Evolutionary conservation across 345 rosid species (phyloP).

Genomic region (Rhodamnia rubescens): DNA sequence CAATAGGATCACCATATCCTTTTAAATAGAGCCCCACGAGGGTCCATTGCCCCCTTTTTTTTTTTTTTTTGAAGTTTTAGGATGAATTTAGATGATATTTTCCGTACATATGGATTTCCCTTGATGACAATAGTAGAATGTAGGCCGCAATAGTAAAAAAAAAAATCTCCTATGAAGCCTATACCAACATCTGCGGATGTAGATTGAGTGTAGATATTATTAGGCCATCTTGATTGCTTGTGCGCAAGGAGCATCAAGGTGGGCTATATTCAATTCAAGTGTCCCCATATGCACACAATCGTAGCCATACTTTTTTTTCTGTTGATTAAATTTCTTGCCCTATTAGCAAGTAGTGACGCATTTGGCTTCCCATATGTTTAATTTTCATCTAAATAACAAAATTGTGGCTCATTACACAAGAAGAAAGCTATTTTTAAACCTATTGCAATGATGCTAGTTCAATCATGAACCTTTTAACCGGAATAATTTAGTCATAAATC

Average conservation of each 20-base stretch:
- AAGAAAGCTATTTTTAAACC: neutral
- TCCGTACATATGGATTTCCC: neutral
- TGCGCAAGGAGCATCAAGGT: neutral
- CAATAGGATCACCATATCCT: neutral
- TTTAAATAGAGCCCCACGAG: neutral
- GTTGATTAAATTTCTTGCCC: neutral
- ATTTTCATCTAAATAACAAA: neutral
- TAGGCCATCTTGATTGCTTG: neutral
- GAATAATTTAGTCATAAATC: too few relatives aligned
- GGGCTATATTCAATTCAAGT: neutral
- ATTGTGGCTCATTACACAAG: neutral
- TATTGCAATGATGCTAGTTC: too few relatives aligned
- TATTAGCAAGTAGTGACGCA: neutral
- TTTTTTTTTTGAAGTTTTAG: neutral
- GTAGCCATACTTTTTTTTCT: neutral
- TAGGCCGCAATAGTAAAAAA: neutral
- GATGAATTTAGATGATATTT: neutral
- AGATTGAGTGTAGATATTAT: neutral
- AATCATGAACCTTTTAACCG: too few relatives aligned
- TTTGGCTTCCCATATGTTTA: neutral
- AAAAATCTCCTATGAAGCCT: neutral
- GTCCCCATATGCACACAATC: neutral
- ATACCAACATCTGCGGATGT: neutral
- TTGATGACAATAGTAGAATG: neutral
- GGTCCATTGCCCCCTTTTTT: neutral